A percentile compares a stretch with the other conserved stretches of the same genome.
Evolutionary conservation across 179 eudicot species (phyloP).

Genomic region (Spergularia azorica): DNA sequence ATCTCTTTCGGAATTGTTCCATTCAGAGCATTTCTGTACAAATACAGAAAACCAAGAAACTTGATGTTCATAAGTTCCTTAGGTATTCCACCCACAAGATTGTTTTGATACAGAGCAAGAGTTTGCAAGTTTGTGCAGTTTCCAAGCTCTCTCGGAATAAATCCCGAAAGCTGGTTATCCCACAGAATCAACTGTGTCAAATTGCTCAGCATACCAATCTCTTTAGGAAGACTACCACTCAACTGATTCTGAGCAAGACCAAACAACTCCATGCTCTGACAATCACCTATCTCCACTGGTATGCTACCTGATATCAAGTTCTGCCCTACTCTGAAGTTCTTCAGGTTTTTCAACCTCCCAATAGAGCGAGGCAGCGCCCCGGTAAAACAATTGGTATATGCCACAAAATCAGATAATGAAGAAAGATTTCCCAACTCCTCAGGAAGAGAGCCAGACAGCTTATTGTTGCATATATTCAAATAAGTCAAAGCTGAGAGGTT

Average conservation of each 20-base stretch:
- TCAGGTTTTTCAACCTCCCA: conserved; percentile 41
- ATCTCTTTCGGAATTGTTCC: conserved; percentile 50
- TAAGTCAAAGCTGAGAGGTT: conserved; percentile 36
- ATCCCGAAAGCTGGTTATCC: conserved; percentile 44
- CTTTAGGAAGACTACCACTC: conserved; percentile 39
- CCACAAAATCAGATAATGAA: conserved; percentile 41
- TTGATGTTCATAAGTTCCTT: conserved; percentile 38
- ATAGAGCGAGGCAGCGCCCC: conserved; percentile 41
- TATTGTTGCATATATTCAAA: conserved; percentile 46
- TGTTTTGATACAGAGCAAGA: conserved; percentile 43
- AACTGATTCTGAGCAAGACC: conserved; percentile 48
- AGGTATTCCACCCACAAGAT: conserved; percentile 41
- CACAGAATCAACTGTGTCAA: conserved; percentile 45
- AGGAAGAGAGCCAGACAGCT: conserved; percentile 39
- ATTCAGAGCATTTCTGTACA: conserved; percentile 38
- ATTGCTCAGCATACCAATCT: conserved; percentile 34
- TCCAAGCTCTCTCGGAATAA: conserved; percentile 36
- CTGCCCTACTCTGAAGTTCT: conserved; percentile 42
- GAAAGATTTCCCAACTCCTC: conserved; percentile 45
- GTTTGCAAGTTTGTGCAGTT: conserved; percentile 36
- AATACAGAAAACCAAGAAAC: conserved; percentile 30
- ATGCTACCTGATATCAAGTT: conserved; percentile 40
- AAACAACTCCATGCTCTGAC: conserved; percentile 39
- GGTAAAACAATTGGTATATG: conserved; percentile 35
- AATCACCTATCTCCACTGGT: conserved; percentile 40